Base-by-base conservation (phyloP, 257 asterid species). In the Rehmannia glutinosa region DNA sequence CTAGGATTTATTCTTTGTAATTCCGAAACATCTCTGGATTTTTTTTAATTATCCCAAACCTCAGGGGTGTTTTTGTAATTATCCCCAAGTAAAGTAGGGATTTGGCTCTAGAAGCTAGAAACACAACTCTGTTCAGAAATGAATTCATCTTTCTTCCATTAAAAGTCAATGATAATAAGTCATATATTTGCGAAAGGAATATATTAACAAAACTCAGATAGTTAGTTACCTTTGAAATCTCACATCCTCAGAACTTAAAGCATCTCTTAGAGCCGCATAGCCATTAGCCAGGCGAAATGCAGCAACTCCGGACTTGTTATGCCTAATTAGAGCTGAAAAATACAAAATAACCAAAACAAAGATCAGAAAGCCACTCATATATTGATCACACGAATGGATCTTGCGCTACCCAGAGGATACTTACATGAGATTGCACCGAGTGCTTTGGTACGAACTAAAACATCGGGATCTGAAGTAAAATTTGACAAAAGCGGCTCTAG, bases 201-300 rank as follows among this genome's bases (percentile, higher is more conserved):
- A 20, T 32, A 17, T 2, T 8, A 15, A 11, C 0, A 36, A 66
- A 17, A 52, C 19, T 33, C 3, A 12, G 1, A 23, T 13, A 62
- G 28, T 12, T 21, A 68, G 15, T n/a, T 70, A 90, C 96, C 97
- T 88, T 57, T 88, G 97, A 73, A 88, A 83, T 66, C 91, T 84
- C 50, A 71, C 85, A 61, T 66, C 80, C 58, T 84, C 96, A n/a
- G 89, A 81, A 74, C 86, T 69, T 54, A 93, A 73, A 63, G 96
- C 95, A 64, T 90, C 97, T 76, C 82, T 83, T n/a, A 94, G 79
- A 42, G 77, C 75, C 0, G 88, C 81, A 64, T 85, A 91, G 23
- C 99, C 99, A 72, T 88, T 94, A 57, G 95, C 95, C 73, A 86
- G 79, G 16, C 88, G 91, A 64, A 94, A 91, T 32, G 95, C 95